Base-by-base conservation (phyloP, 2,329 filamentous ascomycete species). In the Penicillium sp. region DNA sequence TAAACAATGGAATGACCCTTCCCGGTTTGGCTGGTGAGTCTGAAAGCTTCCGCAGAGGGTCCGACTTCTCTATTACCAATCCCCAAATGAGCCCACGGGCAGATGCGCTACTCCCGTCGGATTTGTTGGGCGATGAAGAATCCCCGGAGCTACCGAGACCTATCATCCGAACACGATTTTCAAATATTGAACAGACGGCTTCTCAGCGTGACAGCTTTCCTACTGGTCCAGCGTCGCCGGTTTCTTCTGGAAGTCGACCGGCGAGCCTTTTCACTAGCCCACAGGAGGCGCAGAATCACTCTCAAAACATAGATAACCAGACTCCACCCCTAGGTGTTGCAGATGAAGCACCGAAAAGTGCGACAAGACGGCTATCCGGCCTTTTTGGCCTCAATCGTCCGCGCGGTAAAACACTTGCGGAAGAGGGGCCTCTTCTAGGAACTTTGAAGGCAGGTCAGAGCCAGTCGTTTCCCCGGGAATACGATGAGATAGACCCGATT, bases 71-170 rank as follows among this genome's bases (percentile, higher is more conserved):
- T 61, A 84, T 84, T 41, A 83, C 82, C 45, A 86, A 85, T 30
- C 85, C 84, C 9, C 85, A 85, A 13, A 89, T 89, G 86, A 88
- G 86, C 69, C 87, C 87, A 2, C 83, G 85, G 21, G 87, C 86
- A 17, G 86, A 86, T 64, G 83, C 85, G 29, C 74, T 89, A 21
- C 75, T 90, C 7, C 87, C 87, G 3, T 86, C 86, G 1, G 86
- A 86, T 68, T 78, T 90, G 13, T 82, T 88, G 54, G 84, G 84
- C 4, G 84, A 87, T 68, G 85, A 87, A 63, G 78, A 80, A 53
- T 77, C 77, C 11, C 70, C 75, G 7, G 76, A 77, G 54, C 70
- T 76, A 45, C 73, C 75, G 6, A 67, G 70, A 8, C 68, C 72
- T 15, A 61, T 72, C 11, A 65, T 65, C 11, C 71, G 68, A 57